Evolutionary conservation across 2,329 filamentous ascomycete species (phyloP).

Genomic region (Cadophora sp.): DNA sequence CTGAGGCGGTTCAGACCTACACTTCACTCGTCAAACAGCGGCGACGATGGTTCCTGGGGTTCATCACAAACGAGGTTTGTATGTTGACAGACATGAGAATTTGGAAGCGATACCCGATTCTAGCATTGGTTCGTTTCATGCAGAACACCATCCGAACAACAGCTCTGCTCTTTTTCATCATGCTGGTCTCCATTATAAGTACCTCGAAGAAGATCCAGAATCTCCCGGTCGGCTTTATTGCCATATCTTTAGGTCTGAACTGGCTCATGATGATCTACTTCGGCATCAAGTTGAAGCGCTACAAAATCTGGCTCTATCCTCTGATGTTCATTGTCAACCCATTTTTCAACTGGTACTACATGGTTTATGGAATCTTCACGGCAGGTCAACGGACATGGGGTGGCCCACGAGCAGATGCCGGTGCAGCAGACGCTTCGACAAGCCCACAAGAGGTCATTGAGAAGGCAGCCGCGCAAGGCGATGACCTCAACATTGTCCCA

Average conservation of each 20-base stretch:
- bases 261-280: slow-evolving; percentile 98
- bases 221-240: slow-evolving; percentile 92
- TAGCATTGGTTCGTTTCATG: slow-evolving; percentile 88
- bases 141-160: slow-evolving; percentile 97
- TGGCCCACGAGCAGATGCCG: slow-evolving; percentile 88
- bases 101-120: slow-evolving; percentile 88
- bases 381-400: slow-evolving; percentile 93
- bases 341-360: slow-evolving; percentile 98
- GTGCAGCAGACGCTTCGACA: slow-evolving; percentile 75
- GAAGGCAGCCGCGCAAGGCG: slow-evolving; percentile 76
- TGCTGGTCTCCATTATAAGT: slow-evolving; percentile 84
- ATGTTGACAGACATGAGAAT: slow-evolving; percentile 95
- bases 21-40: slow-evolving; percentile 89
- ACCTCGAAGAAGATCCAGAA: slow-evolving; percentile 80
- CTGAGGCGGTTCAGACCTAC: slow-evolving; percentile 92
- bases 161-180: slow-evolving; percentile 91
- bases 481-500: slow-evolving; percentile 88
- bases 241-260: slow-evolving; percentile 88
- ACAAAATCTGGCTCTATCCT: slow-evolving; percentile 94
- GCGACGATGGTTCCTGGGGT: slow-evolving; percentile 94
- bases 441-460: slow-evolving; percentile 86
- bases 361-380: slow-evolving; percentile 53
- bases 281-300: slow-evolving; percentile 82
- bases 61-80: slow-evolving; percentile 97
- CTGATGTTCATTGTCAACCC: slow-evolving; percentile 95